Base-by-base conservation (phyloP, 2,329 filamentous ascomycete species). In the Chrysosporium queenslandicum region DNA sequence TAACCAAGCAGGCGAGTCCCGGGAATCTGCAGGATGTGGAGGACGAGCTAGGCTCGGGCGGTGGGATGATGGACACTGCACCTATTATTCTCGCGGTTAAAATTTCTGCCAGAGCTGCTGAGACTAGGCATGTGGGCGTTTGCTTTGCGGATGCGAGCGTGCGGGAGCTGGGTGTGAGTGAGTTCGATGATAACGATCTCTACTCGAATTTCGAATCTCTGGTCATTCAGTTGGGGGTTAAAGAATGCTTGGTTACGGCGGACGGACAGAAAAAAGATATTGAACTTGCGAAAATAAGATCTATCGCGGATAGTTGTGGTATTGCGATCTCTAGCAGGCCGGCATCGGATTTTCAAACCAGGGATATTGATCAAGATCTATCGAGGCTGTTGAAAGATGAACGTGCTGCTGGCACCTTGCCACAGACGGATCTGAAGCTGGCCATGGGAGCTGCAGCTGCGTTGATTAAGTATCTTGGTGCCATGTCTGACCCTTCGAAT, bases 131-230 rank as follows among this genome's bases (percentile, higher is more conserved):
- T 58, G 85, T 98, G 0, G 92, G 92, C 7, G 91, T 98, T 4
- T 97, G 92, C 70, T 98, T 98, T 65, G 94, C 92, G 6, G 92
- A 98, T 74, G 92, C 94, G 0, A 96, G 88, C 59, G 91, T 97
- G 23, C 80, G 92, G 48, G 92, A 98, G 72, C 78, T 98, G 2
- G 92, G 92, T 7, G 89, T 98, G 50, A 95, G 87, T 74, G 94
- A 98, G 66, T 98, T 98, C 59, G 79, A 95, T n/a, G 92, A 98
- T 75, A 98, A 97, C 64, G 92, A 98, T 65, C 77, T 96, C 8
- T 98, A 94, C 72, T 97, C 91, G 49, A 98, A 98, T 67, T 94
- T 98, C 59, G 92, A 98, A 71, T 89, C 90, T 2, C 77, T 98
- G 16, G 80, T 98, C 49, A 98, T 98, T 59, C 94, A 98, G 66